These are phyloP conservation scores for Brettanomyces sp. DNA, from an alignment of 805 yeast genomes.

Conservation along the genomic window DNA sequence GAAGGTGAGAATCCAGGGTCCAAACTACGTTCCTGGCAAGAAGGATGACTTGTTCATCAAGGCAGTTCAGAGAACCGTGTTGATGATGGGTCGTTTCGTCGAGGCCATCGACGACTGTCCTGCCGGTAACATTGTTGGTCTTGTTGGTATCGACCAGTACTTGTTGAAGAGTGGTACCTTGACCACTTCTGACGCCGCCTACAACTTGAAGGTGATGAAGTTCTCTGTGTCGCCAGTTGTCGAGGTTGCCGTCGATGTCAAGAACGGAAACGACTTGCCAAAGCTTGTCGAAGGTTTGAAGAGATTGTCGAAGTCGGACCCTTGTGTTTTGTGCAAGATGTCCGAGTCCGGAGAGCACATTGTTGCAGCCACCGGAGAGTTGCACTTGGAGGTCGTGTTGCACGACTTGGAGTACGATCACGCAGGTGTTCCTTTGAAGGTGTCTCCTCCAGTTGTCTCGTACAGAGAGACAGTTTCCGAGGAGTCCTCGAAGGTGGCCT, in stretches of 20 bases:
- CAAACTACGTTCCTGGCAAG: constrained; percentile 98
- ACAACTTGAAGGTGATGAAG: constrained; percentile 99
- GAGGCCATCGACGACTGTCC: constrained; percentile 99
- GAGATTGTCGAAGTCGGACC: constrained; percentile 99
- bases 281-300: constrained; percentile 99
- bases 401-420: constrained; percentile 95
- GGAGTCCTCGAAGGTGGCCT: constrained; percentile 91
- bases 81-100: constrained; percentile 98
- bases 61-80: constrained; percentile 97
- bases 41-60: constrained; percentile 95
- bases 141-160: constrained; percentile 99
- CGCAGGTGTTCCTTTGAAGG: constrained; percentile 98
- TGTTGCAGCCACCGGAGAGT: constrained; percentile 99
- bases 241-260: constrained; percentile 98
- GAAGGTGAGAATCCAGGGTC: constrained; percentile 99
- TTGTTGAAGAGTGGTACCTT: constrained; percentile 98
- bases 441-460: constrained; percentile 95
- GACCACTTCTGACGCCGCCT: constrained; percentile 93
- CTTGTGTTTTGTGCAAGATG: constrained; percentile 88
- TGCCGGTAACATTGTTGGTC: constrained; percentile 99
- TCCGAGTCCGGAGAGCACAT: constrained; percentile 97
- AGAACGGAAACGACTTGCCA: constrained; percentile 99
- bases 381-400: constrained; percentile 97
- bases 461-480: constrained; percentile 97
- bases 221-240: constrained; percentile 99